These are phyloP conservation scores for Leishmania martiniquensis DNA, from an alignment of 208 protist genomes.

Conservation along the genomic window DNA sequence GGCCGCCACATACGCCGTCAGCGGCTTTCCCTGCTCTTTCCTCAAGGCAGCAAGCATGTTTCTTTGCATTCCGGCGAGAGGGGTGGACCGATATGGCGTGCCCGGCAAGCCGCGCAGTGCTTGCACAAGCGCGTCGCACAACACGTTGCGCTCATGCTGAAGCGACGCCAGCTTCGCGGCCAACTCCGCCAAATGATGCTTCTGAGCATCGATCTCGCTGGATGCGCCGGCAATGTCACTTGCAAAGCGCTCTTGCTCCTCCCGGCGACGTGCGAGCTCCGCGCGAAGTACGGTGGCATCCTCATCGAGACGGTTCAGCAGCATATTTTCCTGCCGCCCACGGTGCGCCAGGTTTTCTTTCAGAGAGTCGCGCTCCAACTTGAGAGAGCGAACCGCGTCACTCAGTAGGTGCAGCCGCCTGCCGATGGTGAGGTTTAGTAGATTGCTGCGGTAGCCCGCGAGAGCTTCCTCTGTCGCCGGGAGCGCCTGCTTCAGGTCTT, in stretches of 20 bases:
- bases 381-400: constrained; percentile 38
- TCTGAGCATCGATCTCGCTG: constrained; percentile 21
- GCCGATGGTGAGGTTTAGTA: constrained; percentile 33
- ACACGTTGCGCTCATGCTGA: constrained; percentile 41
- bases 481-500: constrained; percentile 50
- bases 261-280: constrained; percentile 8
- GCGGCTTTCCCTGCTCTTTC: constrained; percentile 40
- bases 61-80: constrained; percentile 23
- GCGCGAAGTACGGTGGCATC: constrained; percentile 26
- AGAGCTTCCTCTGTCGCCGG: constrained; percentile 47
- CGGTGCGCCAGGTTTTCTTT: constrained; percentile 46
- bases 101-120: constrained; percentile 12
- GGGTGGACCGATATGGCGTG: neutral
- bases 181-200: constrained; percentile 20
- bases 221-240: neutral
- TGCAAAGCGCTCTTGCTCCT: constrained; percentile 5
- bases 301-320: constrained; percentile 31
- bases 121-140: constrained; percentile 27
- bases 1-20: constrained; percentile 32
- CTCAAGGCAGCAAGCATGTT: constrained; percentile 55
- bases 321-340: constrained; percentile 34
- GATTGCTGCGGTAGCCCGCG: constrained; percentile 13
- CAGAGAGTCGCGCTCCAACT: constrained; percentile 44
- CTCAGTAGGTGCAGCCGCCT: constrained; percentile 41
- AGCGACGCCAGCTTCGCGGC: constrained; percentile 19